Evolutionary conservation across 1,284 basidiomycete species (phyloP).

Genomic region (Apiotrichum mycotoxinovorans): DNA sequence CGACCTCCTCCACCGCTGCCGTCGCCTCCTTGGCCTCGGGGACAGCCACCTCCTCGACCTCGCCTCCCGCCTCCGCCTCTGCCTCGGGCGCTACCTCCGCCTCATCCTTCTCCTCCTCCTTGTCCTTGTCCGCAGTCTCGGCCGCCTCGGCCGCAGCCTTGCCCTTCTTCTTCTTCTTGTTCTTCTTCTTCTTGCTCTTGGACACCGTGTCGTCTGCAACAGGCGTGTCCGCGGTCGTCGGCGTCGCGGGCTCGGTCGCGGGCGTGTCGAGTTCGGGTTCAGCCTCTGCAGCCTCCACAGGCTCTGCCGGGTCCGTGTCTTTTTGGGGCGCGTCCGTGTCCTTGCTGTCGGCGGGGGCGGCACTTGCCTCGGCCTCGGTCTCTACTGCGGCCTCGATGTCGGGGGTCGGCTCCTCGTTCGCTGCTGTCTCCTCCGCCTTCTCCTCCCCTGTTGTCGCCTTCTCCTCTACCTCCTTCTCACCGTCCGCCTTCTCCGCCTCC

Average conservation of each 20-base stretch:
- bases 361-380: not conserved
- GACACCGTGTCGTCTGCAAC: not conserved
- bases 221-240: not conserved
- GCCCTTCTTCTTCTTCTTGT: slow-evolving; percentile 15
- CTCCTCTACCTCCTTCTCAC: not conserved
- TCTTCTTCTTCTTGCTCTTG: not conserved
- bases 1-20: not conserved
- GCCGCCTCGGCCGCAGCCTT: slow-evolving; percentile 11
- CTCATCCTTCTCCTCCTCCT: not conserved
- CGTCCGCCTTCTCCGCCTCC: not conserved
- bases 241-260: not conserved
- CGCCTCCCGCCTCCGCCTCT: not conserved
- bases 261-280: not conserved
- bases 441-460: not conserved
- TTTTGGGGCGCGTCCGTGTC: not conserved
- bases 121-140: not conserved
- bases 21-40: not conserved
- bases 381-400: not conserved
- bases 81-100: not conserved
- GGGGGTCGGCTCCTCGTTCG: no score
- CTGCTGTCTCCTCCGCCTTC: not conserved
- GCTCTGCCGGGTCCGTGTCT: not conserved
- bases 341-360: not conserved
- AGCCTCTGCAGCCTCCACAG: not conserved
- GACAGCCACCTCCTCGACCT: not conserved